These are phyloP conservation scores for Phaeosphaeriaceae sp. DNA, from an alignment of 2,329 filamentous ascomycete species.

Conservation along the genomic window DNA sequence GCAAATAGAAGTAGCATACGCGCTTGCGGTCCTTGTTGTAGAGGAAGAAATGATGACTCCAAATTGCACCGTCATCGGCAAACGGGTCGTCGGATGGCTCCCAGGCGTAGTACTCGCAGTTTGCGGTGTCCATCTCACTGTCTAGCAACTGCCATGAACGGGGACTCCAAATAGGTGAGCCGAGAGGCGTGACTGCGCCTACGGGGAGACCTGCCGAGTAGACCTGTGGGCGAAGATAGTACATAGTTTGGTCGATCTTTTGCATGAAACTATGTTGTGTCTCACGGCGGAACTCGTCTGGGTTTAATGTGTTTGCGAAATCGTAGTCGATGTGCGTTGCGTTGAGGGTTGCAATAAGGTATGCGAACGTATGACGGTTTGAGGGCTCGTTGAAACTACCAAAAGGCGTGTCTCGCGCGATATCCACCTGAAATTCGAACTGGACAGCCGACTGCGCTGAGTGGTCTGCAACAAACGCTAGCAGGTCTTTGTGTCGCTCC, in stretches of 20 bases:
- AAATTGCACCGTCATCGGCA: constrained; percentile 90
- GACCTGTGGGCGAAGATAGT: constrained; percentile 75
- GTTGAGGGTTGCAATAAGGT: constrained; percentile 94
- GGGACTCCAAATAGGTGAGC: constrained; percentile 76
- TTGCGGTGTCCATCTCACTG: constrained; percentile 89
- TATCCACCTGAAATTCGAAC: constrained; percentile 70
- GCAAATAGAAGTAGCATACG: constrained; percentile 91
- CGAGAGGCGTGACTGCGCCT: constrained; percentile 56
- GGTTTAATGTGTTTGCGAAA: constrained; percentile 89
- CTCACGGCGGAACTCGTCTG: constrained; percentile 88
- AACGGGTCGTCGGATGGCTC: constrained; percentile 89
- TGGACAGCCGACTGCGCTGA: constrained; percentile 80
- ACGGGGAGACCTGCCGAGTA: constrained; percentile 49
- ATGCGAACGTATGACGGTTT: constrained; percentile 90
- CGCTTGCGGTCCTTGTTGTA: constrained; percentile 93
- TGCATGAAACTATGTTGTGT: constrained; percentile 81
- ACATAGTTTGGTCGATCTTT: constrained; percentile 82
- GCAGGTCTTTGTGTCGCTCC: constrained; percentile 85
- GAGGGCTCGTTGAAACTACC: constrained; percentile 87
- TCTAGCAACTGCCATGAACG: constrained; percentile 92
- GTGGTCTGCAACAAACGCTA: constrained; percentile 84
- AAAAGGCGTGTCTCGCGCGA: constrained; percentile 89
- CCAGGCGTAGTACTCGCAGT: constrained; percentile 90
- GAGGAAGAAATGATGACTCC: constrained; percentile 96
- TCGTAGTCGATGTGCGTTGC: constrained; percentile 97